phyloP scores from a whole-genome alignment of 2,329 filamentous ascomycete species.

The Endoconidiophora polonica region DNA sequence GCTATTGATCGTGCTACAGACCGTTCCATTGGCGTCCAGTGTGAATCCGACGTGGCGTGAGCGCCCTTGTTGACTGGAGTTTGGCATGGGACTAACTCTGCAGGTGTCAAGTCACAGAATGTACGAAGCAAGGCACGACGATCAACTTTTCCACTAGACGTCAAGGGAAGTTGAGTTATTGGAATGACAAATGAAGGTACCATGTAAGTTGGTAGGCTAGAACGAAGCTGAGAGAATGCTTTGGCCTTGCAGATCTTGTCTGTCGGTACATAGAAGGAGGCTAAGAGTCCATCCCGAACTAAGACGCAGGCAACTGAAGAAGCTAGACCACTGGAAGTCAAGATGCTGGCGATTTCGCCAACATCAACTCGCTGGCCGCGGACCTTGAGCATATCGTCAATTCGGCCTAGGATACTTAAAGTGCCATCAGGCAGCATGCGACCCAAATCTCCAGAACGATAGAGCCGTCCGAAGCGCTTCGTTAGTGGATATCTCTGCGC shows the following conservation, averaged over 20 bases:
- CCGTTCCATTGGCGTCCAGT: conserved; percentile 39
- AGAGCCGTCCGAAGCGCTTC: conserved; percentile 52
- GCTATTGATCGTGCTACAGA: conserved; percentile 39
- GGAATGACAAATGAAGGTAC: conserved; percentile 59
- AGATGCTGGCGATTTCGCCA: conserved; percentile 45
- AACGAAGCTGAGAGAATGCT: conserved; percentile 32
- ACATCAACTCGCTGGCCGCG: conserved; percentile 68
- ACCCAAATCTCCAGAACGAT: conserved; percentile 69
- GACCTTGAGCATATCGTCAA: conserved; percentile 69
- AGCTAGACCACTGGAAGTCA: conserved; percentile 36
- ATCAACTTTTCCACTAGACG: conserved; percentile 59
- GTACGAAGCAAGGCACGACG: conserved; percentile 30
- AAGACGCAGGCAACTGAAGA: conserved; percentile 50
- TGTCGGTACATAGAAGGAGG: conserved; percentile 50
- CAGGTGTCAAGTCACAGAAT: conserved; percentile 23
- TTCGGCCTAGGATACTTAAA: conserved; percentile 53
- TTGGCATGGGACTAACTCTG: not conserved
- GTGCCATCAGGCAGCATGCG: conserved; percentile 62
- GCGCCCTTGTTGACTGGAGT: not conserved
- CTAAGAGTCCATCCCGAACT: conserved; percentile 37
- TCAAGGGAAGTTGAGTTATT: conserved; percentile 52
- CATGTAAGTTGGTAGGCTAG: conserved; percentile 57
- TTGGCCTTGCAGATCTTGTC: not conserved
- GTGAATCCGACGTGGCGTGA: no score
- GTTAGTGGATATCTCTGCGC: conserved; percentile 52